Percentiles rank a stretch among this genome's conserved stretches.
These are phyloP conservation scores for Colletotrichum agaves DNA, from an alignment of 2,329 filamentous ascomycete genomes.

Conservation along the genomic window DNA sequence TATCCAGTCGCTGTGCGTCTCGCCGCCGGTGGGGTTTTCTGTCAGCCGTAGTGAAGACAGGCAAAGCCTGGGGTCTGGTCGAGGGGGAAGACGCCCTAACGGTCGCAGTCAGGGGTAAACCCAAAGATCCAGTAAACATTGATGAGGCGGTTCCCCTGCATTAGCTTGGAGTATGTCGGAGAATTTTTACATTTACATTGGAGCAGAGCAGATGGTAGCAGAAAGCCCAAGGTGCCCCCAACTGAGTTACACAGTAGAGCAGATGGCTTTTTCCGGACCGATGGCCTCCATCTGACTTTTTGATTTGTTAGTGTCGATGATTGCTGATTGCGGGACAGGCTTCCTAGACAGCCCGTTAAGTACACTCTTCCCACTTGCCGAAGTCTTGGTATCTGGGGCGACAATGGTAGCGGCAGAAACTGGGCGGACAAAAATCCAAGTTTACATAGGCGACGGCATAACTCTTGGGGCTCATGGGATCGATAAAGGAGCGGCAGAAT, in stretches of 20 bases:
- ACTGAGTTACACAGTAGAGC: neutral
- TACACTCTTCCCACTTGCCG: neutral
- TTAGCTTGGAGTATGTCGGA: neutral
- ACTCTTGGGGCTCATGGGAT: neutral
- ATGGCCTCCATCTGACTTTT: neutral
- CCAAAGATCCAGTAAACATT: too few relatives aligned
- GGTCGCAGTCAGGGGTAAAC: neutral
- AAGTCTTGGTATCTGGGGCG: neutral
- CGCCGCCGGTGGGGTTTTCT: neutral
- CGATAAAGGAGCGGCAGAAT: neutral
- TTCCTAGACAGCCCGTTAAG: neutral
- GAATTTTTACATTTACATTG: neutral
- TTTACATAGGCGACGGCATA: neutral
- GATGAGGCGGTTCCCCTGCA: neutral
- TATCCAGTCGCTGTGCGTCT: neutral
- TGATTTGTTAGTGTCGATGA: neutral
- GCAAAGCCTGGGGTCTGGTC: neutral
- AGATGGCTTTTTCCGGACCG: neutral
- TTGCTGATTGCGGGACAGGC: constrained; percentile 4
- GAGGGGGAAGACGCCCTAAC: neutral
- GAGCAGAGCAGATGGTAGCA: neutral
- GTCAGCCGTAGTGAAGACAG: neutral
- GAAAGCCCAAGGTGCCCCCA: neutral
- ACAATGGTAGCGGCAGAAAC: neutral
- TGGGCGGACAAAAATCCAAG: neutral